Evolutionary conservation across 495 filamentous ascomycete genomes (phyloP).

Genomic region (Pseudomonodictys pantanalensis): DNA sequence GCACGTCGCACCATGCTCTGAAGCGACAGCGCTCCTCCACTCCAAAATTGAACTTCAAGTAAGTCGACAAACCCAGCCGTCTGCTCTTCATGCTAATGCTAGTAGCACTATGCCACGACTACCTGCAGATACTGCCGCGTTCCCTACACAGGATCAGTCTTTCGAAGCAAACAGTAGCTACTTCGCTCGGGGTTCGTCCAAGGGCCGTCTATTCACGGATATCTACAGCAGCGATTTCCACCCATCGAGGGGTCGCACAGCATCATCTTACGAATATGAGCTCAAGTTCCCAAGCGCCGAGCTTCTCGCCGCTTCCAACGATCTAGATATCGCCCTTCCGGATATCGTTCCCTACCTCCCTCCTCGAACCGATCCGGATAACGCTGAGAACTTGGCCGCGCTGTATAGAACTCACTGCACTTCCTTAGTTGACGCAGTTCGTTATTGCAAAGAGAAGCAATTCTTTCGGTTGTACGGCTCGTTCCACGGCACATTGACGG

Average conservation of each 20-base stretch:
- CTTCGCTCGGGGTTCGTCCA: conserved; percentile 24
- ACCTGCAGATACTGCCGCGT: conserved; percentile 62
- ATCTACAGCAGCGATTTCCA: conserved; percentile 32
- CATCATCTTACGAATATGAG: conserved; percentile 49
- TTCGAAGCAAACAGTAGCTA: conserved; percentile 28
- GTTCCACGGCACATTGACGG: conserved; percentile 92
- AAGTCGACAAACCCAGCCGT: neutral
- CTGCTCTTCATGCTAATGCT: conserved; percentile 1
- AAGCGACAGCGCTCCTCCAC: conserved; percentile 28
- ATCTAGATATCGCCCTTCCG: conserved; percentile 72
- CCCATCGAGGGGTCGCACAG: conserved; percentile 15
- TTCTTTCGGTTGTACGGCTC: conserved; percentile 94
- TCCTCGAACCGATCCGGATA: conserved; percentile 70
- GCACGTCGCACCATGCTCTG: neutral
- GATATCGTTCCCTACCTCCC: conserved; percentile 75
- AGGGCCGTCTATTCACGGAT: conserved; percentile 40
- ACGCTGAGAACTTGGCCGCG: conserved; percentile 74
- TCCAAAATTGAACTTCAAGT: conserved; percentile 47
- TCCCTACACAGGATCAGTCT: conserved; percentile 49
- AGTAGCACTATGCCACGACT: conserved; percentile 45
- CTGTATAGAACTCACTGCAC: conserved; percentile 93
- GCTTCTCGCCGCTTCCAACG: conserved; percentile 42
- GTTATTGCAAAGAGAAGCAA: conserved; percentile 90
- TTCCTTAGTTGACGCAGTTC: conserved; percentile 88
- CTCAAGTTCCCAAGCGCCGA: conserved; percentile 63